Percentiles rank a stretch among this genome's conserved stretches.
These are phyloP conservation scores for Aspergillus pseudotamarii DNA, from an alignment of 2,329 filamentous ascomycete genomes.

Conservation along the genomic window DNA sequence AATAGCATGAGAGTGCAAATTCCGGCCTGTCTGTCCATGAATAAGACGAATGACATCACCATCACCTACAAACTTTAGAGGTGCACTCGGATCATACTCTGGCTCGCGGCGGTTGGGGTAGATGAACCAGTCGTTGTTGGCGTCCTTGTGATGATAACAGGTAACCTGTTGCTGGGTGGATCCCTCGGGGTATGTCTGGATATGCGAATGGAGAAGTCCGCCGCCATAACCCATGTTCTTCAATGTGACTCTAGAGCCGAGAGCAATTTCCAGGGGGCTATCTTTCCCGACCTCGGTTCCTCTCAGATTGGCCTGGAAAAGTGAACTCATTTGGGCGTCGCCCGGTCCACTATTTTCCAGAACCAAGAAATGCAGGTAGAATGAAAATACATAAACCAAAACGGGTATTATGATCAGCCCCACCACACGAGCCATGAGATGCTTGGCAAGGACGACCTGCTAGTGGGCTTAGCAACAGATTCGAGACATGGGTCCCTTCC, in stretches of 20 bases:
- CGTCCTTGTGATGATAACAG: conserved; percentile 99
- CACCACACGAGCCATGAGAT: conserved; percentile 77
- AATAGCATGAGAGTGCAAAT: conserved; percentile 92
- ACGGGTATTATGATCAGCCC: conserved; percentile 88
- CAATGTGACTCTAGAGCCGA: conserved; percentile 85
- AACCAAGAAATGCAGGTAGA: conserved; percentile 91
- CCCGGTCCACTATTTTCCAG: conserved; percentile 92
- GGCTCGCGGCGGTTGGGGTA: conserved; percentile 84
- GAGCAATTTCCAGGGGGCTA: conserved; percentile 87
- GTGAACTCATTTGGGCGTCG: conserved; percentile 99
- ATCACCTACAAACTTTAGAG: conserved; percentile 74
- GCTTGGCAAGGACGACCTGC: conserved; percentile 69
- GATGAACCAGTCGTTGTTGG: conserved; percentile 99
- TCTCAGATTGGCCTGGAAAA: conserved; percentile 95
- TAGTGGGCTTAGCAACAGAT: conserved; percentile 34
- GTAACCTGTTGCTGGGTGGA: conserved; percentile 95
- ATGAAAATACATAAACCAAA: conserved; percentile 92
- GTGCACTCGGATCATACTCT: conserved; percentile 72
- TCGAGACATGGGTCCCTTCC: background rate
- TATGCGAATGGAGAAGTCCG: conserved; percentile 91
- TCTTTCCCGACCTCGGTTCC: conserved; percentile 94
- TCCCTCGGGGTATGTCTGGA: conserved; percentile 93
- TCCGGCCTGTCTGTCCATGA: conserved; percentile 93
- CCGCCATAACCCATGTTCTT: conserved; percentile 99
- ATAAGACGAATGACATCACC: conserved; percentile 81